Evolutionary conservation across 495 filamentous ascomycete species (phyloP).

Genomic region (Cetradonia linearis): DNA sequence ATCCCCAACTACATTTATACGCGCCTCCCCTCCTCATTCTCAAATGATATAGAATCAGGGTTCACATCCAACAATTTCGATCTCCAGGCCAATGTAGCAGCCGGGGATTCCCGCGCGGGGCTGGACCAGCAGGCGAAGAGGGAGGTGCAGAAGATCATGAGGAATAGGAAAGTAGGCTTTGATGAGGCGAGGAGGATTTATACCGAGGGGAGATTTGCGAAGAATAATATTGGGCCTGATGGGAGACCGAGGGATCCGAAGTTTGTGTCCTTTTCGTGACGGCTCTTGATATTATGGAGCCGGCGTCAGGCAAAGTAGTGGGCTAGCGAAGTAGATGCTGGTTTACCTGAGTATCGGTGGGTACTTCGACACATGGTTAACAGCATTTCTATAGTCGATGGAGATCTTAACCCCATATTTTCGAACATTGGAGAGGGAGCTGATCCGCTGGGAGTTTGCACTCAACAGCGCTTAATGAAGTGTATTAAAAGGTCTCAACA

Average conservation of each 20-base stretch:
- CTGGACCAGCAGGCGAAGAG: slow-evolving; percentile 68
- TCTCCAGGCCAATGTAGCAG: slow-evolving; percentile 63
- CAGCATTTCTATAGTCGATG: too few relatives aligned
- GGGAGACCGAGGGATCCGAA: slow-evolving; percentile 86
- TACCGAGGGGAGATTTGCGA: slow-evolving; percentile 72
- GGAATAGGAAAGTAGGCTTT: slow-evolving; percentile 60
- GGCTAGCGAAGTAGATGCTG: neutral
- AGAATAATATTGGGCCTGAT: slow-evolving; percentile 79
- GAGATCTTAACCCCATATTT: too few relatives aligned
- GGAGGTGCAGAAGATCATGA: slow-evolving; percentile 84
- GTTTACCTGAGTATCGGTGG: neutral
- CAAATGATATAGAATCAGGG: slow-evolving; percentile 72
- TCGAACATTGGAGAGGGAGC: neutral
- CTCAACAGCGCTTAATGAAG: neutral
- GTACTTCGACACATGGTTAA: neutral
- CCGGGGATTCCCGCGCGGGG: slow-evolving; percentile 64
- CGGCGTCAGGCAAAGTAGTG: neutral
- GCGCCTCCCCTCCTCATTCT: slow-evolving; percentile 63
- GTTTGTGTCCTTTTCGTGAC: slow-evolving; percentile 82
- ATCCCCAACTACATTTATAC: slow-evolving; percentile 58
- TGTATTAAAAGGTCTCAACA: neutral
- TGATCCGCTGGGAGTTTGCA: neutral
- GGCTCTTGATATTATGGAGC: neutral
- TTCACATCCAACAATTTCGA: slow-evolving; percentile 75
- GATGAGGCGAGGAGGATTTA: slow-evolving; percentile 84